Conservation (phyloP, 1,284 basidiomycete species). For the Cronartium quercuum region DNA sequence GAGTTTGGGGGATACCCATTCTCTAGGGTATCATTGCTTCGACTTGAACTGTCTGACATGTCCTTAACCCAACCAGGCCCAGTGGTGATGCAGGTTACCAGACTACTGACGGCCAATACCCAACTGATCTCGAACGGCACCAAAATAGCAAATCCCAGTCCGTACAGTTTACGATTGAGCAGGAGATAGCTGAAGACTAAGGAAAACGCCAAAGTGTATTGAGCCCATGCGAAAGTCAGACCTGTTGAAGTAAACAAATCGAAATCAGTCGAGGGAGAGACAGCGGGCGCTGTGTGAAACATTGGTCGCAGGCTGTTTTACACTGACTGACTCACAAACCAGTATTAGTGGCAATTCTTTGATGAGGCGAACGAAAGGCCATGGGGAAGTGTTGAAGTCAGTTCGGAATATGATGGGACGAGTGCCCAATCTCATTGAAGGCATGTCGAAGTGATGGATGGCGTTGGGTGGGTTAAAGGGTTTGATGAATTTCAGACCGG, state of each 20-base stretch:
- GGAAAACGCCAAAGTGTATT: slow-evolving; percentile 29
- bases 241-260: not conserved
- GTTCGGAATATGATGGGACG: not conserved
- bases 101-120: slow-evolving; percentile 17
- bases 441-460: not conserved
- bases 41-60: not conserved
- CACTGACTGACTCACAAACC: slow-evolving; percentile 32
- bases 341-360: slow-evolving; percentile 28
- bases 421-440: not conserved
- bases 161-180: not conserved
- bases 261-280: not conserved
- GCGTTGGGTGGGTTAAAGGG: not conserved
- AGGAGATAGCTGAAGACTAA: slow-evolving; percentile 17
- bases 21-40: not conserved
- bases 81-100: slow-evolving; percentile 5
- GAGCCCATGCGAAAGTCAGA: slow-evolving; percentile 16
- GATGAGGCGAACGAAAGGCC: slow-evolving; percentile 4
- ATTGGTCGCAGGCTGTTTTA: not conserved
- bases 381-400: not conserved
- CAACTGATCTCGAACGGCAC: slow-evolving; percentile 29
- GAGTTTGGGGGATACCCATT: not conserved
- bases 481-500: not conserved
- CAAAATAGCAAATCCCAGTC: not conserved
- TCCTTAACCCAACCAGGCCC: slow-evolving; percentile 22
- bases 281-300: not conserved